Evolutionary conservation across 257 asterid species (phyloP).

Genomic region (Solanum gandarillasii): DNA sequence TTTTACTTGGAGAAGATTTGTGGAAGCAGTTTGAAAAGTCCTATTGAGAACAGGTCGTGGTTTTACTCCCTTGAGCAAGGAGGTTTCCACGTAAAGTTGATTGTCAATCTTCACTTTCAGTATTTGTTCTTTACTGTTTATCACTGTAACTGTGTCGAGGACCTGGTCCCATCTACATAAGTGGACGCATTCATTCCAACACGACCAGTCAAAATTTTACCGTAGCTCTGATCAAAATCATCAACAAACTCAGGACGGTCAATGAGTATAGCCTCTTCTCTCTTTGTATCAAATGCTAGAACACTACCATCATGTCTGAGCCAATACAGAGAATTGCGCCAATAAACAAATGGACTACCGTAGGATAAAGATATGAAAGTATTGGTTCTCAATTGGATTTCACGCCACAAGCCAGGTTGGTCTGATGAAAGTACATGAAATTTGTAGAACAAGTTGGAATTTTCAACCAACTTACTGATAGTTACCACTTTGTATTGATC

Average conservation of each 20-base stretch:
- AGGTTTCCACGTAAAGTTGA: too few relatives aligned
- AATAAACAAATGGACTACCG: not conserved
- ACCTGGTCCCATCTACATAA: too few relatives aligned
- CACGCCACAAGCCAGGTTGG: not conserved
- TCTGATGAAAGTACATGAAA: not conserved
- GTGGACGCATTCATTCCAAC: too few relatives aligned
- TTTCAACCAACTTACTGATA: not conserved
- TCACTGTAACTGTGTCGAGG: too few relatives aligned
- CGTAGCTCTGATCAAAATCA: not conserved
- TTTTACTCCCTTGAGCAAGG: too few relatives aligned
- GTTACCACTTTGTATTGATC: not conserved
- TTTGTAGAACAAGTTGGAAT: not conserved
- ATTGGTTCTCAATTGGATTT: not conserved
- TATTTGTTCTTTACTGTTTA: too few relatives aligned
- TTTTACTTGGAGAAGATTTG: too few relatives aligned
- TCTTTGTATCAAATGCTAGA: not conserved
- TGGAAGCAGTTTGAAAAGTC: too few relatives aligned
- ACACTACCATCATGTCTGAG: not conserved
- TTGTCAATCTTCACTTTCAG: too few relatives aligned
- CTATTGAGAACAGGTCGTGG: too few relatives aligned
- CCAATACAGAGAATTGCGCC: not conserved
- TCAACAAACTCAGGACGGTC: not conserved
- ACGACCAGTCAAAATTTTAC: not conserved
- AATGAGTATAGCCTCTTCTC: not conserved
- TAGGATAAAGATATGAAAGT: not conserved